Base-by-base conservation (phyloP, 352 stramenopile species). In the Globisporangium viniferum region DNA sequence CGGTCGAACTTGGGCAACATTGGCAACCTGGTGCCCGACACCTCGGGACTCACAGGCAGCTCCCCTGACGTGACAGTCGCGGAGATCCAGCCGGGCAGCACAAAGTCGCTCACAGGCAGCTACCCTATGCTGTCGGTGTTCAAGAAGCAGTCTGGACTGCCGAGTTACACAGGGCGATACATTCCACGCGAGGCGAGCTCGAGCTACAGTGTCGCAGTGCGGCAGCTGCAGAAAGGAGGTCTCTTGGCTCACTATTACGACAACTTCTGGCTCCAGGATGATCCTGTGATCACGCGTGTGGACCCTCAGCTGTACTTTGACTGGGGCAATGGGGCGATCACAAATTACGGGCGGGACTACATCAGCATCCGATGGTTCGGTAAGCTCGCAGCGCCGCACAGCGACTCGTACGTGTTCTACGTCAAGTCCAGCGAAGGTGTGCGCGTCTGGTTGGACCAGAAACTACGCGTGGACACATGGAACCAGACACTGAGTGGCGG, bases 191-290 rank as follows among this genome's bases (percentile, higher is more conserved):
- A 72, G 22, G 68, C 72, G 8, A 83, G 86, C 51, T 87, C 91
- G 0, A 72, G 62, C 39, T 98, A 98, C 67, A 88, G 90, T 14
- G 82, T 98, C 6, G 83, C 91, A 5, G 93, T 99, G 31, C 81
- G 88, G 22, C 93, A 99, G 64, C 81, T 99, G 10, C 64, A 90
- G n/a, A 81, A 74, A 22, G 96, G 97, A 18, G 97, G 97, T 18
- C 73, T 99, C 8, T 71, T 78, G 9, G 94, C 84, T 0, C 77
- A 93, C 3, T 99, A 99, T 73, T 99, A 95, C 67, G 96, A 99
- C 67, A 99, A 99, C 68, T 97, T 94, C 71, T 99, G 96, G 95
- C 75, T 99, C 18, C 84, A 98, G 66, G 96, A 97, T 53, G 78
- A 83, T 5, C 92, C 96, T 9, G 88, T 92, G n/a, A 80, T 98